Conservation (phyloP, 2,329 filamentous ascomycete genomes). For the Pseudocercospora macadamiae region DNA sequence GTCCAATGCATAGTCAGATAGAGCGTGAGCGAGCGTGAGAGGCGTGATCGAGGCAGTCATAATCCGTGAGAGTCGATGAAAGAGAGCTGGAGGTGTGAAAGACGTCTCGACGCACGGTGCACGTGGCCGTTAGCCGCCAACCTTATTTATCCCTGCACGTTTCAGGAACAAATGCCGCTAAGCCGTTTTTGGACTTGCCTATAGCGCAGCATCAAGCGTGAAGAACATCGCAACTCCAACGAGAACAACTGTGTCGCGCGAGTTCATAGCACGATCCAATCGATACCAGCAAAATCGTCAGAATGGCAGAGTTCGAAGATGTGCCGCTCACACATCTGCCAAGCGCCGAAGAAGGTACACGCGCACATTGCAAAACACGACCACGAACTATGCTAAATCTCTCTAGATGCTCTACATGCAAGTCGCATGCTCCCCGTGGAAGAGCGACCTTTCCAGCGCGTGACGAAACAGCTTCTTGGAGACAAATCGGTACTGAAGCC, state of each 20-base stretch:
- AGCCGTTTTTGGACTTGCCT: no score
- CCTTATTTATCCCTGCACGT: background rate
- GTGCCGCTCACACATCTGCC: conserved; percentile 22
- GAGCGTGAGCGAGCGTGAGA: background rate
- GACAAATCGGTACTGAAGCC: conserved; percentile 66
- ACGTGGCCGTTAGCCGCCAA: background rate
- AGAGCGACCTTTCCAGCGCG: conserved; percentile 87
- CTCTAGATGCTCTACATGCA: conserved; percentile 79
- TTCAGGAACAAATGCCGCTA: background rate
- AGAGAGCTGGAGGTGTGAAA: background rate
- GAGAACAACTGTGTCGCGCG: background rate
- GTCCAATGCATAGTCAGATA: background rate
- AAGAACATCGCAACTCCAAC: no score
- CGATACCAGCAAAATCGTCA: no score
- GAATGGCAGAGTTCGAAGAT: conserved; percentile 18
- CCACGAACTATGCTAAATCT: background rate
- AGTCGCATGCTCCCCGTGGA: conserved; percentile 85
- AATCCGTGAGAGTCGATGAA: conserved; percentile 2
- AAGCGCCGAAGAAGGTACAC: conserved; percentile 35
- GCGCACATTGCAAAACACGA: background rate
- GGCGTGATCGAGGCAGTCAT: background rate
- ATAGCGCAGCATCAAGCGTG: background rate
- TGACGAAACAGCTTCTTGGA: conserved; percentile 77
- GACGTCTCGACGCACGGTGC: background rate
- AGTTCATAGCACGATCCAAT: background rate